Evolutionary conservation across 805 yeast genomes (phyloP), one percentile per base, ranked within the genome.

Genomic region (Candida pseudofarinosa): DNA sequence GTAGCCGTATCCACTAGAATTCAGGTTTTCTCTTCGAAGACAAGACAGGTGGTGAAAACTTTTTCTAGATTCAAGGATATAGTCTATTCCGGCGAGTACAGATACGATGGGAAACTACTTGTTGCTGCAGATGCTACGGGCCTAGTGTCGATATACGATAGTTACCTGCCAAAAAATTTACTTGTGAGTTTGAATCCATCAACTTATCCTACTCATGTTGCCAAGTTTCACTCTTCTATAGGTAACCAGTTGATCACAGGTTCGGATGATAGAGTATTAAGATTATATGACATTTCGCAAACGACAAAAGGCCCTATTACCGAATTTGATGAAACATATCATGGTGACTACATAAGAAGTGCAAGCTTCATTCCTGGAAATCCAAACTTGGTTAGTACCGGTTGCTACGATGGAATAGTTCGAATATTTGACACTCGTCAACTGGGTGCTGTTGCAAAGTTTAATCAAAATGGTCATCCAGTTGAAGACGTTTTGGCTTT

Each of bases 61-160:
- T 86, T 89, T 51, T 76, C 82, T 3, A 67, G 97, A 49, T 93
- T 93, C 66, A 89, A 87, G 59, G 98, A 91, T 55, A 82, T 90
- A 0, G 99, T 89, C 0, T 88, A 87, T 59, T 79, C 88, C 26
- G 98, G 96, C 37, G 95, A 89, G 60, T 91, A 83, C 63, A 77
- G 98, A 56, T 77, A 77, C 43, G 99, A 93, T 59, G 99, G 99
- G 42, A 86, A 88, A 59, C 74, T 93, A 37, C 63, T 93, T 20
- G 95, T 85, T 16, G 97, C 97, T 3, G 95, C 96, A 55, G 99
- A 93, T 67, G 96, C 96, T 12, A 80, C 93, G 3, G 99, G 99
- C 15, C 62, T 88, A 43, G 95, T 93, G 12, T 95, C 95, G 49
- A 82, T 90, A 7, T 91, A 86, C 58, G 97, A 93, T 62, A 81